Base-by-base conservation (phyloP, 2,329 filamentous ascomycete species). In the Mariannaea sp. region DNA sequence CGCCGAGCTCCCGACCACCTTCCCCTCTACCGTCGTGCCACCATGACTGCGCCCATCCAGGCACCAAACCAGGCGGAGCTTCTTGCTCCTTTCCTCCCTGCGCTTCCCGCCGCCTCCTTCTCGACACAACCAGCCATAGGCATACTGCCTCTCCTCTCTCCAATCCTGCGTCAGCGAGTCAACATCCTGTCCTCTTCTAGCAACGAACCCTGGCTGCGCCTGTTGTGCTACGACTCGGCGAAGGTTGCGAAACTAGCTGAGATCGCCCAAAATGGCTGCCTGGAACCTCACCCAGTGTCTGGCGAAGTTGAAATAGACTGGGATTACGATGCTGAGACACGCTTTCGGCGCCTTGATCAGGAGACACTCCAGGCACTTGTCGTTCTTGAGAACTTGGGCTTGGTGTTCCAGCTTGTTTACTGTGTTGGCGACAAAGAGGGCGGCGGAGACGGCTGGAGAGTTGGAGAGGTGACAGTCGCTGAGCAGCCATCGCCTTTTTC, bases 201-300 rank as follows among this genome's bases (percentile, higher is more conserved):
- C 65, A 73, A 73, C n/a, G 83, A 87, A 29, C 83, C 87, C 46
- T 93, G 90, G 89, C 80, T 93, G 13, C 79, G 83, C 1, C 77
- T 92, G 26, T 78, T 93, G 19, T 87, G 84, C 67, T 92, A 90
- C 76, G 83, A 89, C 64, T 65, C 77, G 7, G 71, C 79, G 58
- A 79, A 80, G 57, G 76, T 78, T 3, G 74, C 81, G 36, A 80
- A 77, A 59, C 77, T 93, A 14, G 77, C 80, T n/a, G 76, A 82
- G 53, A 75, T 87, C 12, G 84, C 85, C 26, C 79, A 80, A 61
- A 79, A 80, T 50, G 82, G 88, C 47, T 74, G 80, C 39, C 76
- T 93, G 26, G 88, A 92, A 69, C 88, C 88, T n/a, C 90, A 94
- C 65, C 90, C 90, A 3, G 84, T 88, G 4, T 91, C 88, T 2